Evolutionary conservation across 2,329 filamentous ascomycete species (phyloP).

Genomic region (Aspergillus sp.): DNA sequence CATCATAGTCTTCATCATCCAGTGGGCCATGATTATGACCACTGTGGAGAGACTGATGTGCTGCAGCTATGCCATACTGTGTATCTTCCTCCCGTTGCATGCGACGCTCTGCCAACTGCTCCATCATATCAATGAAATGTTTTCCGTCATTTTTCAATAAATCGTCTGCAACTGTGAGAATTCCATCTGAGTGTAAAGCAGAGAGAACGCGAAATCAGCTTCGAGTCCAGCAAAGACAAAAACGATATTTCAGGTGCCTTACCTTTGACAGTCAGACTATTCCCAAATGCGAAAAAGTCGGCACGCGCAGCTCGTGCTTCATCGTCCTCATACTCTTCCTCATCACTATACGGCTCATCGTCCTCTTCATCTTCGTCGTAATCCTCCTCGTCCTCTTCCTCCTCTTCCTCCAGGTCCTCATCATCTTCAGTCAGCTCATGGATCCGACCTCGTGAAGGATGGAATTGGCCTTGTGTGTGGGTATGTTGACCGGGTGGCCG

Average conservation of each 20-base stretch:
- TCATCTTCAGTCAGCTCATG: slow-evolving; percentile 58
- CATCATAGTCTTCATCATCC: slow-evolving; percentile 72
- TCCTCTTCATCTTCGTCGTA: slow-evolving; percentile 70
- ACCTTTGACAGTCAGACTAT: slow-evolving; percentile 93
- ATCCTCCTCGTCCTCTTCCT: slow-evolving; percentile 65
- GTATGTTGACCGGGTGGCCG: slow-evolving; percentile 59
- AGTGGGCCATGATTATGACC: slow-evolving; percentile 75
- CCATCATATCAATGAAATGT: slow-evolving; percentile 99
- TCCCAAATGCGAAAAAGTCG: slow-evolving; percentile 97
- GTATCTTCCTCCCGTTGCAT: slow-evolving; percentile 97
- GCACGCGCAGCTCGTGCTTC: slow-evolving; percentile 63
- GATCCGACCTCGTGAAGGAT: slow-evolving; percentile 74
- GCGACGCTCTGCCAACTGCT: slow-evolving; percentile 92
- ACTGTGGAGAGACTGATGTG: slow-evolving; percentile 61
- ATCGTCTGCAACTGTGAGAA: slow-evolving; percentile 97
- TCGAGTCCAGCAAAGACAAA: slow-evolving; percentile 18
- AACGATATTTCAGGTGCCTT: slow-evolving; percentile 24
- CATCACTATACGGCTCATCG: slow-evolving; percentile 66
- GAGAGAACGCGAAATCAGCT: slow-evolving; percentile 42
- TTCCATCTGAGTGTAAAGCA: slow-evolving; percentile 65
- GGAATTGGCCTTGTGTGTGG: slow-evolving; percentile 56
- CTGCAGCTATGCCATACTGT: slow-evolving; percentile 62
- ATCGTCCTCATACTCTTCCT: slow-evolving; percentile 63
- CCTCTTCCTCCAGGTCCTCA: slow-evolving; percentile 54
- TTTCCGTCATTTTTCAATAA: slow-evolving; percentile 98